Evolutionary conservation across 2,329 filamentous ascomycete genomes (phyloP).

Genomic region (Exophiala sp.): DNA sequence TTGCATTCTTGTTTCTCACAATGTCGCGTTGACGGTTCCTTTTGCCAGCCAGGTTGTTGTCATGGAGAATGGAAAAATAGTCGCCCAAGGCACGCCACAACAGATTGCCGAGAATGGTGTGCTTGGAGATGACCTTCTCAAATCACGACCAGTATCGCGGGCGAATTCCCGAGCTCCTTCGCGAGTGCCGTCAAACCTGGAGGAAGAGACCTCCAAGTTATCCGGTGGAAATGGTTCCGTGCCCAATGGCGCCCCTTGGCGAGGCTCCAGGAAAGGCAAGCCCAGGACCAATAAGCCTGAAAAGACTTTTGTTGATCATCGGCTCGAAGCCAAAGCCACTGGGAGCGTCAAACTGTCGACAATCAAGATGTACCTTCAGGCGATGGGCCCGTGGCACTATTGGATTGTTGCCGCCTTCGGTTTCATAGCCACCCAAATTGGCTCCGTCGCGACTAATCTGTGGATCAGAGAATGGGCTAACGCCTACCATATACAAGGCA

Average conservation of each 20-base stretch:
- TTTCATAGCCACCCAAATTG: constrained; percentile 77
- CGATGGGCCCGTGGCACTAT: constrained; percentile 98
- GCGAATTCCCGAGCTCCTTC: constrained; percentile 69
- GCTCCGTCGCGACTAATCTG: constrained; percentile 78
- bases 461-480: constrained; percentile 97
- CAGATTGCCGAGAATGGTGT: constrained; percentile 81
- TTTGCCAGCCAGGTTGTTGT: constrained; percentile 73
- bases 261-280: constrained; percentile 32
- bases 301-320: constrained; percentile 37
- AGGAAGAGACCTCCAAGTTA: constrained; percentile 54
- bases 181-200: constrained; percentile 67
- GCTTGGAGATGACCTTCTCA: constrained; percentile 77
- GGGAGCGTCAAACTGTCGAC: constrained; percentile 86
- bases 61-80: constrained; percentile 78
- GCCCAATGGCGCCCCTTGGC: constrained; percentile 31
- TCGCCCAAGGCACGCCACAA: constrained; percentile 66
- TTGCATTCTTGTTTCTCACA: constrained; percentile 94
- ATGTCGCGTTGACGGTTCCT: constrained; percentile 79
- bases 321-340: constrained; percentile 70
- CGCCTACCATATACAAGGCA: constrained; percentile 56
- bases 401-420: constrained; percentile 71
- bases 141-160: constrained; percentile 65
- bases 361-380: constrained; percentile 72
- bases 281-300: constrained; percentile 38
- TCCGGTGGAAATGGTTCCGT: constrained; percentile 42